Percentiles rank a stretch among this genome's conserved stretches.
phyloP scores from a whole-genome alignment of 768 basidiomycete species.

The Boletus tomentosulus region DNA sequence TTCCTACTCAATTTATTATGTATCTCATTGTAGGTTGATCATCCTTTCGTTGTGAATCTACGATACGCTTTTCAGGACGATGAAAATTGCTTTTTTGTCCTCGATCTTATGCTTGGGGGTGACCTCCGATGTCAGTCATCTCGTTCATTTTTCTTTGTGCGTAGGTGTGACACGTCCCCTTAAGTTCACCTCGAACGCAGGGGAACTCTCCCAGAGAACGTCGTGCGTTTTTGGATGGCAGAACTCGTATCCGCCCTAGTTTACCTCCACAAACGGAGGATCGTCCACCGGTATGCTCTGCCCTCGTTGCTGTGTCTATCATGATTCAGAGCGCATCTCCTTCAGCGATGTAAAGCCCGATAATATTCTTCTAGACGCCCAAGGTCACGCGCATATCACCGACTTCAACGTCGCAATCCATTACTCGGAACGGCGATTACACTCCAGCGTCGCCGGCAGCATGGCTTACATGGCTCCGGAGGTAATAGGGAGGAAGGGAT shows the following conservation, averaged over 20 bases:
- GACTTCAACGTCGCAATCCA: conserved; percentile 99
- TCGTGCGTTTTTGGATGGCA: conserved; percentile 83
- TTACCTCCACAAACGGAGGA: conserved; percentile 87
- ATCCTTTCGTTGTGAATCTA: conserved; percentile 85
- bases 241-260: conserved; percentile 82
- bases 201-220: conserved; percentile 60
- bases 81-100: conserved; percentile 95
- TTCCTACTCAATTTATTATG: conserved; percentile 7
- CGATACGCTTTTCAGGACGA: conserved; percentile 98
- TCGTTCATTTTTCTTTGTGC: background rate
- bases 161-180: conserved; percentile 1
- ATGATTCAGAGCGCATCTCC: conserved; percentile 9
- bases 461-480: conserved; percentile 99
- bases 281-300: conserved; percentile 81
- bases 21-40: conserved; percentile 59
- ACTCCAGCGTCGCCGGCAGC: conserved; percentile 93
- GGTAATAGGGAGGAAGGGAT: conserved; percentile 87
- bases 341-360: conserved; percentile 93
- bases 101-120: conserved; percentile 95
- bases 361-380: conserved; percentile 91
- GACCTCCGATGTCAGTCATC: conserved; percentile 77
- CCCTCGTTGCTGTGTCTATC: background rate
- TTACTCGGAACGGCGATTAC: conserved; percentile 82
- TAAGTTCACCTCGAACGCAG: conserved; percentile 82
- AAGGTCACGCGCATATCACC: conserved; percentile 93